Conservation (phyloP, 2,329 filamentous ascomycete genomes). For the Apiospora hydei region DNA sequence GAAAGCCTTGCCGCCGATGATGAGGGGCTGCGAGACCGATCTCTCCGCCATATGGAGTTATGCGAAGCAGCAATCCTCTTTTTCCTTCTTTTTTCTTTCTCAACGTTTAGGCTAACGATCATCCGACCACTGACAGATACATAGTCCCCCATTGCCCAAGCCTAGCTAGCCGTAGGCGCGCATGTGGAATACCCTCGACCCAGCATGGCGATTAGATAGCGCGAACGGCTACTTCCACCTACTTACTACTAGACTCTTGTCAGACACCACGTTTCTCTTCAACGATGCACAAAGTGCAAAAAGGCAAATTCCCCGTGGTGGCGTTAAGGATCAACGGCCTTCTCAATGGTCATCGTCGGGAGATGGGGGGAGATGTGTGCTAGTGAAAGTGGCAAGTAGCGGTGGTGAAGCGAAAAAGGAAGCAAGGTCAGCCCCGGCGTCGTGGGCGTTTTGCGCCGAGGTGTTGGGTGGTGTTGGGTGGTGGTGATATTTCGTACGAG, state of each 20-base stretch:
- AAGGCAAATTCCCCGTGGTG: background rate
- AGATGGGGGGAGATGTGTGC: background rate
- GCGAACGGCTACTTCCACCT: slow-evolving; percentile 11
- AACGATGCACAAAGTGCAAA: background rate
- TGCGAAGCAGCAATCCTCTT: background rate
- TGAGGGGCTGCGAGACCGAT: slow-evolving; percentile 6
- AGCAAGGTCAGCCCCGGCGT: slow-evolving; percentile 10
- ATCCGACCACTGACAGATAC: slow-evolving; percentile 16
- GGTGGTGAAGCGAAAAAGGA: slow-evolving; percentile 15
- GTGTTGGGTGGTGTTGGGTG: too few species aligned
- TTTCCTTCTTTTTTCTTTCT: background rate
- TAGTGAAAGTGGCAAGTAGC: background rate
- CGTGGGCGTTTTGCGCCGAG: background rate
- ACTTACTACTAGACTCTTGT: background rate
- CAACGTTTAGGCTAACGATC: slow-evolving; percentile 6
- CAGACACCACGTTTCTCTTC: slow-evolving; percentile 8
- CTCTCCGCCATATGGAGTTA: slow-evolving; percentile 14
- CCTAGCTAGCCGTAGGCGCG: slow-evolving; percentile 14
- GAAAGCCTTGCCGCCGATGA: slow-evolving; percentile 9
- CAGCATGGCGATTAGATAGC: slow-evolving; percentile 4
- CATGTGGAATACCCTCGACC: slow-evolving; percentile 7
- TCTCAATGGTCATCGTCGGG: background rate
- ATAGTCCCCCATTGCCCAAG: background rate
- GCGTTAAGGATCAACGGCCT: slow-evolving; percentile 16
- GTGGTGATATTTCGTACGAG: slow-evolving; percentile 11